Evolutionary conservation across 306 rosid genomes (phyloP), one percentile per base, ranked within the genome.

Genomic region (Cyamopsis tetragonoloba): DNA sequence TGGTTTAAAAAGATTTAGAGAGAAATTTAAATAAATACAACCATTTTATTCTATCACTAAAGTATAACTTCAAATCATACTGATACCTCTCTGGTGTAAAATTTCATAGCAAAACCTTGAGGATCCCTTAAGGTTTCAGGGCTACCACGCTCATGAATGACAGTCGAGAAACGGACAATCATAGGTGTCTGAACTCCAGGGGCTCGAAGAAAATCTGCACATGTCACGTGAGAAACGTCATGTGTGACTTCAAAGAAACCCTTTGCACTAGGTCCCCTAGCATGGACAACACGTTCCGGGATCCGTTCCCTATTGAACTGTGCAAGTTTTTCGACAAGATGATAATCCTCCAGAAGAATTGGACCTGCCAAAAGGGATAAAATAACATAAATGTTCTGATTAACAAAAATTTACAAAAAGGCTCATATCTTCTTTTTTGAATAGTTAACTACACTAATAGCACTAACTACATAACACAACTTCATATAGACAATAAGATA

Each of bases 171-270:
- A 61, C 96, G 96, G 20, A 92, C 93, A 62, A 92, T 87, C 22
- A 92, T 82, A 12, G 98, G 96, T 24, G 98, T 92, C 86, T 92
- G 98, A 74, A 89, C 98, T 46, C 96, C 98, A 24, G 96, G 96
- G 48, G 89, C 91, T 13, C 96, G 87, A 37, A 92, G 96, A 83
- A 92, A 92, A 79, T 92, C 98, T 2, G 98, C 98, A 76, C 96
- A 89, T 5, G 96, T 47, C 38, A 92, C 93, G 79, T 87, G 78
- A 56, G 98, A 51, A 47, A 92, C 66, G 66, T 89, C 96, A 68
- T 92, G 98, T 59, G 98, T 92, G 77, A 87, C 96, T 87, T 92
- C 95, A 74, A 92, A 92, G 75, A 92, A 92, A n/a, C 98, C 96
- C 84, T 92, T 92, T 32, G 96, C 98, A 84, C 98, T 92, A 23